These are phyloP conservation scores for Malbranchea zuffiana DNA, from an alignment of 2,329 filamentous ascomycete species.

Conservation along the genomic window DNA sequence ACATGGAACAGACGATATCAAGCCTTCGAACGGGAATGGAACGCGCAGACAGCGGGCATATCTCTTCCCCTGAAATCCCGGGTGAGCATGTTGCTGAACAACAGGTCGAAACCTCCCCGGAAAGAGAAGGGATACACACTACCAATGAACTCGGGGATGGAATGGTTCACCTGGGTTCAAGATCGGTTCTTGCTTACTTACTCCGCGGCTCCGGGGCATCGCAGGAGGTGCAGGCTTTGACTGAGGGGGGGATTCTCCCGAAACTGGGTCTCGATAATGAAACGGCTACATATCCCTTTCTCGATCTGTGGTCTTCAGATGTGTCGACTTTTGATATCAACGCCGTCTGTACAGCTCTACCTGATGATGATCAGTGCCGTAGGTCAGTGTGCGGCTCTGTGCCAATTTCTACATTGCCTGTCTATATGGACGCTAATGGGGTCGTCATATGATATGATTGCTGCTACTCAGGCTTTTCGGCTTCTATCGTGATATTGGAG, in stretches of 20 bases:
- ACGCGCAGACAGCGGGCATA: slow-evolving; percentile 24
- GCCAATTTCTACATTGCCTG: background rate
- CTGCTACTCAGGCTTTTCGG: slow-evolving; percentile 10
- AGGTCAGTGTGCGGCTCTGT: slow-evolving; percentile 26
- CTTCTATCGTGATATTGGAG: slow-evolving; percentile 14
- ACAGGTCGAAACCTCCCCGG: slow-evolving; percentile 7
- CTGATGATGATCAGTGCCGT: slow-evolving; percentile 47
- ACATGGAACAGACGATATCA: slow-evolving; percentile 35
- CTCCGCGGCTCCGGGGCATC: slow-evolving; percentile 42
- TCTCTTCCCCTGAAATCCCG: slow-evolving; percentile 8
- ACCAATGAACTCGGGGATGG: slow-evolving; percentile 49
- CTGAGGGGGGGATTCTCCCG: slow-evolving; percentile 51
- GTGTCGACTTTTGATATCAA: slow-evolving; percentile 47
- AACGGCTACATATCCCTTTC: slow-evolving; percentile 54
- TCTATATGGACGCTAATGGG: slow-evolving; percentile 1
- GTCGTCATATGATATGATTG: background rate
- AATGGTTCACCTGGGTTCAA: slow-evolving; percentile 51
- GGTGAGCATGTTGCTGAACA: slow-evolving; percentile 3
- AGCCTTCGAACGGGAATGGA: slow-evolving; percentile 32
- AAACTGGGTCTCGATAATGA: slow-evolving; percentile 55
- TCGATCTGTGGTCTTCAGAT: slow-evolving; percentile 54
- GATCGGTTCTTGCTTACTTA: slow-evolving; percentile 52
- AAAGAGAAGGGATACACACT: slow-evolving; percentile 48
- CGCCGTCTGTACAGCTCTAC: slow-evolving; percentile 49
- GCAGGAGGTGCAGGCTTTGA: slow-evolving; percentile 40